Percentiles rank a stretch among this genome's conserved stretches.
Evolutionary conservation across 345 rosid genomes (phyloP).

Genomic region (Heritiera littoralis): DNA sequence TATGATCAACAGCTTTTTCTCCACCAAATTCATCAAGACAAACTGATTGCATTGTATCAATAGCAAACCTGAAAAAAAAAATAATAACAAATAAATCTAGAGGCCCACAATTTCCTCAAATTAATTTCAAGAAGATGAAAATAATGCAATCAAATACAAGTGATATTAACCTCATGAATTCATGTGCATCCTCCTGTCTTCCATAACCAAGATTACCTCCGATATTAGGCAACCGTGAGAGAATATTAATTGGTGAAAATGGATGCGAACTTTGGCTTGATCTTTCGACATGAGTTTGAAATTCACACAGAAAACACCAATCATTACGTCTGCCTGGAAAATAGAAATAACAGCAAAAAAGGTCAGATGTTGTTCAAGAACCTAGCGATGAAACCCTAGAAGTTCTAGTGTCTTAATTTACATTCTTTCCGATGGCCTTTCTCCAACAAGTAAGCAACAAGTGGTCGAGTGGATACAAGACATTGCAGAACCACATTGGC

Average conservation of each 20-base stretch:
- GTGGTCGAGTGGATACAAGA: slow-evolving; percentile 84
- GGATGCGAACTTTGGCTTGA: slow-evolving; percentile 59
- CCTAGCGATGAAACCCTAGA: slow-evolving; percentile 5
- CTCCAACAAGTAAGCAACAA: slow-evolving; percentile 83
- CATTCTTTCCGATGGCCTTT: slow-evolving; percentile 85
- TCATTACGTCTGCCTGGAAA: slow-evolving; percentile 80
- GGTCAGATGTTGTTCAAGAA: slow-evolving; percentile 14
- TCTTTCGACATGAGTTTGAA: slow-evolving; percentile 82
- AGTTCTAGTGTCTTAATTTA: slow-evolving; percentile 28
- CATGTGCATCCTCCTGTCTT: slow-evolving; percentile 99
- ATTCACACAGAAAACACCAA: slow-evolving; percentile 93
- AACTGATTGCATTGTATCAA: slow-evolving; percentile 93
- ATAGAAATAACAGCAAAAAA: slow-evolving; percentile 20
- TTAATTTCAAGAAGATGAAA: slow-evolving; percentile 10
- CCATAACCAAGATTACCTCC: slow-evolving; percentile 97
- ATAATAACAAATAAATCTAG: background rate
- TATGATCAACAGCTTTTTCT: slow-evolving; percentile 72
- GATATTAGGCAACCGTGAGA: slow-evolving; percentile 75
- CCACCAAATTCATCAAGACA: slow-evolving; percentile 97
- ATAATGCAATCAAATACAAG: slow-evolving; percentile 7
- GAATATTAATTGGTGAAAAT: slow-evolving; percentile 81
- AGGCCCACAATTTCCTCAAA: background rate
- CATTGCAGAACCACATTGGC: slow-evolving; percentile 97
- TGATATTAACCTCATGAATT: slow-evolving; percentile 78
- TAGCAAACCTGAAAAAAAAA: slow-evolving; percentile 62